These are phyloP conservation scores for Aspergillus costaricaensis DNA, from an alignment of 2,329 filamentous ascomycete species.

Conservation along the genomic window DNA sequence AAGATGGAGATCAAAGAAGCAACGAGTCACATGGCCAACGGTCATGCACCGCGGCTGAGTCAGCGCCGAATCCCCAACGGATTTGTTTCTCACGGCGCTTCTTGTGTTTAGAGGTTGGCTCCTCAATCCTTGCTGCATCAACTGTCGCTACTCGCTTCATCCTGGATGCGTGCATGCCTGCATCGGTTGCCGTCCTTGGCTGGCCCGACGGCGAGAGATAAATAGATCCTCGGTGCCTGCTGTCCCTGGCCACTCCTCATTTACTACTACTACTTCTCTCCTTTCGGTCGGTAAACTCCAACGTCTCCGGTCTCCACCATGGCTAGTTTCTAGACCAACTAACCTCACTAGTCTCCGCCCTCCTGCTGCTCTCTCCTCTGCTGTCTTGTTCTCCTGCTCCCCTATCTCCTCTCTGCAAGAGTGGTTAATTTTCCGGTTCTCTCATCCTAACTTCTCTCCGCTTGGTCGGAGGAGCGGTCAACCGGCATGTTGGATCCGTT, in stretches of 20 bases:
- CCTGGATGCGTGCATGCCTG: neutral
- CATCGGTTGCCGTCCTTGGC: neutral
- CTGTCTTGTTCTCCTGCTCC: slow-evolving; percentile 14
- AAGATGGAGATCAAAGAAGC: neutral
- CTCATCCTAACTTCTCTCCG: slow-evolving; percentile 1
- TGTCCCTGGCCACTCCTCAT: neutral
- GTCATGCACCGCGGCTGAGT: slow-evolving; percentile 2
- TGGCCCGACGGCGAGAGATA: neutral
- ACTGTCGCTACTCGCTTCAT: neutral
- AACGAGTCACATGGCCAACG: neutral
- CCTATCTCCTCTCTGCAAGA: slow-evolving; percentile 14
- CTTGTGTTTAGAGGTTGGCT: neutral
- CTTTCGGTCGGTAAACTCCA: neutral
- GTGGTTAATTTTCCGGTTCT: slow-evolving; percentile 14
- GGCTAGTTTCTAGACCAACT: slow-evolving; percentile 4
- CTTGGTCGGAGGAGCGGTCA: slow-evolving; percentile 15
- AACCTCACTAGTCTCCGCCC: slow-evolving; percentile 3
- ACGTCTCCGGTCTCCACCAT: neutral
- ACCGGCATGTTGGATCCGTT: slow-evolving; percentile 48
- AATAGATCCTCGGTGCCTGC: neutral
- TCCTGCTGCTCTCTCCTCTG: slow-evolving; percentile 12
- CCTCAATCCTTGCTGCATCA: neutral
- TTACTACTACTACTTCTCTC: neutral
- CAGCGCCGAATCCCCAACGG: neutral
- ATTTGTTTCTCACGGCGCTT: neutral